Base-by-base conservation (phyloP, 2,329 filamentous ascomycete species). In the Phaeoacremonium minimum region DNA sequence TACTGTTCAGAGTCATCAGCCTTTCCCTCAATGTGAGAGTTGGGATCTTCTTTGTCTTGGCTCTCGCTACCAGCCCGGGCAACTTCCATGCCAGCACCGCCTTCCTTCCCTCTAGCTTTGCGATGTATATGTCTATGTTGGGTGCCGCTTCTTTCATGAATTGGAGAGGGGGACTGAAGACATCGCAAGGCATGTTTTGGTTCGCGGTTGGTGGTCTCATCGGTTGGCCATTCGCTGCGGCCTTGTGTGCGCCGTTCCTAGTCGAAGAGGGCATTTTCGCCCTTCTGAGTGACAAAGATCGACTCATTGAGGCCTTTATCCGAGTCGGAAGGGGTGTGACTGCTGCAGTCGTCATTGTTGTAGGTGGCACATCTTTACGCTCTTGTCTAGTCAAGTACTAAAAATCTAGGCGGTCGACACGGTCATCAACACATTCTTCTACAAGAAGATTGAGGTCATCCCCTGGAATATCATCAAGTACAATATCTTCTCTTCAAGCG, bases 391-490 rank as follows among this genome's bases (percentile, higher is more conserved):
- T n/a, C n/a, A n/a, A n/a, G n/a, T n/a, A n/a, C 30, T 33, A 14
- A 42, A 9, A 6, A 2, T 30, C n/a, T 40, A 90, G 87, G 66
- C 71, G 28, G 47, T 81, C 3, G 88, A 95, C 54, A 71, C 83
- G 6, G 63, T 67, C 6, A 67, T 94, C 49, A 93, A 95, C 53
- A 75, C 81, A 12, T 85, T 87, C 55, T 95, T 95, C 60, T 97
- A 95, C 64, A 82, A 78, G 46, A 87, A 87, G 52, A 47, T 85
- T 6, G 81, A 80, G 4, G 61, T 90, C 28, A 87, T 95, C 6
- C 81, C 89, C 1, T 85, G 88, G 73, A 96, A 96, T 55, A 97
- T 98, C 52, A 82, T 98, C 52, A 78, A 84, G 46, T 98, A 98
- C 73, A 98, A 98, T 57, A 79, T 98, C 30, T 91, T 98, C 56